Evolutionary conservation across 73 alveolate species (phyloP), one percentile per base, ranked within the genome.

Genomic region (Uronychia setigera): DNA sequence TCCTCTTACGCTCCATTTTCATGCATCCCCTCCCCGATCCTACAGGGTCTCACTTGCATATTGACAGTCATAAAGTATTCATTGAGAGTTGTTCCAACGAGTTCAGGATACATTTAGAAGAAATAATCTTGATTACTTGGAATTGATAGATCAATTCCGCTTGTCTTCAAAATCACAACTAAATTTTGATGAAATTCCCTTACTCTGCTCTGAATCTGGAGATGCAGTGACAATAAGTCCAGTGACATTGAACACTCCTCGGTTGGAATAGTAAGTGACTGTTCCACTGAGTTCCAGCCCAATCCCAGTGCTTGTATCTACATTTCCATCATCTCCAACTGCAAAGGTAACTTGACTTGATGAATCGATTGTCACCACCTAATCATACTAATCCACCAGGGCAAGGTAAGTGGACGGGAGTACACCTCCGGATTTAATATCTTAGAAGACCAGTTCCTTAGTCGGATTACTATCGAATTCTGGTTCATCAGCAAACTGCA

Each of bases 1-100:
- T 46, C n/a, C 67, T 11, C 67, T 11, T 46, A 46, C 13, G 95
- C 91, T 30, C 96, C 96, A 58, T 79, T 86, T 0, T 77, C 94
- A 57, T 84, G 29, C 33, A 90, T 67, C 27, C 93, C 94, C 79
- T 93, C 97, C 0, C 97, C 97, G 19, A 78, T 46, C 32, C 74
- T 59, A 58, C 97, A 93, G 0, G 90, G 87, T 78, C 97, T 35
- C n/a, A 90, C 57, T 32, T 60, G 59, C 32, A 93, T 60, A 1
- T 76, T 78, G 67, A 87, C 87, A 32, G 33, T 14, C 67, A 46
- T 46, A 19, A 19, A 11, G 67, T 46, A 46, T 46, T n/a, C 87
- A 74, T 30, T 11, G 33, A 80, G 86, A 87, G 31, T 35, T 25
- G 86, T 28, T 27, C 46, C 58, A 19, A 26, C 76, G 0, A 58